Percentiles rank a stretch among this genome's conserved stretches.
phyloP scores from a whole-genome alignment of 2,329 filamentous ascomycete genomes.

The Epichloe hybrida region DNA sequence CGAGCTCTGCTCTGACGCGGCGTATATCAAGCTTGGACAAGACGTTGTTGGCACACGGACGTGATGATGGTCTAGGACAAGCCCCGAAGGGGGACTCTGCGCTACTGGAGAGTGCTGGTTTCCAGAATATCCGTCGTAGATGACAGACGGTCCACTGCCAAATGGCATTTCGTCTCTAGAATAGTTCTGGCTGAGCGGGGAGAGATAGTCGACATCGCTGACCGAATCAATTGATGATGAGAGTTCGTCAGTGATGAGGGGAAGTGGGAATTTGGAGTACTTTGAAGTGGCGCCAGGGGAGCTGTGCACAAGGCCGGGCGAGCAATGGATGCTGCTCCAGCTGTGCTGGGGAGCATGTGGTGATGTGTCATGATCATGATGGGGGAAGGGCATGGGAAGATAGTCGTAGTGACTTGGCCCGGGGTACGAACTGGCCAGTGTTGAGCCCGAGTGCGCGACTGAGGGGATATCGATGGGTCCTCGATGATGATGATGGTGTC shows the following conservation, averaged over 20 bases:
- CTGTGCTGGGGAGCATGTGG: slow-evolving; percentile 26
- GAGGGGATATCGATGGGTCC: slow-evolving; percentile 24
- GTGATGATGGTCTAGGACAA: slow-evolving; percentile 37
- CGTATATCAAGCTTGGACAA: slow-evolving; percentile 47
- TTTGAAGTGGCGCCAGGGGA: slow-evolving; percentile 22
- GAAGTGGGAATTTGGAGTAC: slow-evolving; percentile 31
- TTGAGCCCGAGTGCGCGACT: slow-evolving; percentile 23
- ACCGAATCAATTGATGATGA: slow-evolving; percentile 45
- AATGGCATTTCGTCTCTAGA: slow-evolving; percentile 44
- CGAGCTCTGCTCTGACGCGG: slow-evolving; percentile 46
- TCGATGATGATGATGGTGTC: slow-evolving; percentile 9
- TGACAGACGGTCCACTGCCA: slow-evolving; percentile 39
- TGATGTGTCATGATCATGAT: slow-evolving; percentile 24
- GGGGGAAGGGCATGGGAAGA: slow-evolving; percentile 32
- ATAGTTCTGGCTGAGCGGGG: slow-evolving; percentile 44
- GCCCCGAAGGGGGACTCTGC: slow-evolving; percentile 40
- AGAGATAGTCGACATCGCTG: slow-evolving; percentile 50
- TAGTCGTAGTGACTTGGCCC: slow-evolving; percentile 30
- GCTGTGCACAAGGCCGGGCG: slow-evolving; percentile 21
- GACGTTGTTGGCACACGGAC: slow-evolving; percentile 42
- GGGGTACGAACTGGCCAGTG: slow-evolving; percentile 28
- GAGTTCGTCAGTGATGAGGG: slow-evolving; percentile 35
- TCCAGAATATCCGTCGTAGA: slow-evolving; percentile 42
- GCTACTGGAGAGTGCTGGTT: slow-evolving; percentile 38
- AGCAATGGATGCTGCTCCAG: slow-evolving; percentile 36